Percentiles rank a stretch among this genome's conserved stretches.
These are phyloP conservation scores for Tolypocladium sp. DNA, from an alignment of 2,329 filamentous ascomycete genomes.

Conservation along the genomic window DNA sequence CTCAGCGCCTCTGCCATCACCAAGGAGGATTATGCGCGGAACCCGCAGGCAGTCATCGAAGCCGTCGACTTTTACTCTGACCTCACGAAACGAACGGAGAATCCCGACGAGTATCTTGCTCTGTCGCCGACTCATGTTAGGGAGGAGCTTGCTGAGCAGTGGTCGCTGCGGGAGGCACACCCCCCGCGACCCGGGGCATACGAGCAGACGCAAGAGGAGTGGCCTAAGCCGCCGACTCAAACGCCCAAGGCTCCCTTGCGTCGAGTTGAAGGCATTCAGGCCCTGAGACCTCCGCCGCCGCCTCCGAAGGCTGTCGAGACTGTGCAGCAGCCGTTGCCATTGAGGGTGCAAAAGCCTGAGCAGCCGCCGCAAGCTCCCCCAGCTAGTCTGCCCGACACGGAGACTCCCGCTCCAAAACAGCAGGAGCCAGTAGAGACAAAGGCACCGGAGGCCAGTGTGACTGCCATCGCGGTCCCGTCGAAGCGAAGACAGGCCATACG, in stretches of 20 bases:
- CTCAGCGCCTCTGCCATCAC: constrained; percentile 95
- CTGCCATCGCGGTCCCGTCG: constrained; percentile 64
- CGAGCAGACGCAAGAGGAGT: background rate
- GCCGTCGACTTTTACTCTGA: constrained; percentile 81
- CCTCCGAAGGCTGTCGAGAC: background rate
- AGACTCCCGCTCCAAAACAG: background rate
- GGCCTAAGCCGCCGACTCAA: background rate
- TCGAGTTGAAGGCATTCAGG: background rate
- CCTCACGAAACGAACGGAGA: constrained; percentile 66
- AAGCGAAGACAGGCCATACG: constrained; percentile 55
- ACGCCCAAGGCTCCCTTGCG: background rate
- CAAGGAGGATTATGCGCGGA: constrained; percentile 96
- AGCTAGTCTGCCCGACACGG: background rate
- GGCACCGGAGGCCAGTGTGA: constrained; percentile 37
- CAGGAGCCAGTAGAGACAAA: constrained; percentile 26
- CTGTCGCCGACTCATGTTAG: constrained; percentile 59
- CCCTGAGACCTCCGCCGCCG: background rate
- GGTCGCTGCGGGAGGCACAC: constrained; percentile 27
- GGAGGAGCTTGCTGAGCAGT: constrained; percentile 42
- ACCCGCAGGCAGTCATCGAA: constrained; percentile 77
- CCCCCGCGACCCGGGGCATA: background rate
- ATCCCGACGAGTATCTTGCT: constrained; percentile 59
- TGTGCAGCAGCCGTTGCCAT: background rate
- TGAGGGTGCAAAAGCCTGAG: background rate
- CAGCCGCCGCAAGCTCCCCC: background rate